Conservation (phyloP, 495 filamentous ascomycete species). For the Xylaria longipes region DNA sequence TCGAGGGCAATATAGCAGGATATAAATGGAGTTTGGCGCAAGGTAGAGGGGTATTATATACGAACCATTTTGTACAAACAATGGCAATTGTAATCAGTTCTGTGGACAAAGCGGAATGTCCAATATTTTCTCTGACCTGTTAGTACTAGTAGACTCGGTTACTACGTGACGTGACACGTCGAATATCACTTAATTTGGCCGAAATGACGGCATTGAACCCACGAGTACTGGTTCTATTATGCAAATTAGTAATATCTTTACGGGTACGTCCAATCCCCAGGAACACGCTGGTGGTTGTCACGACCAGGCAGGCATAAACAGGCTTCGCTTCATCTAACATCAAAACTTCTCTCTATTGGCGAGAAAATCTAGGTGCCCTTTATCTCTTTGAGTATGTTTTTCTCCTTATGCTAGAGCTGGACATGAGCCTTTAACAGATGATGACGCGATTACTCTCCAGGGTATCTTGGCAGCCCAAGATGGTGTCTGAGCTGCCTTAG, state of each 20-base stretch:
- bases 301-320: not conserved
- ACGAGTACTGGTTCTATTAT: constrained; percentile 2
- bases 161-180: not conserved
- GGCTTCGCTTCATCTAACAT: constrained; percentile 20
- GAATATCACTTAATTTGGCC: not conserved
- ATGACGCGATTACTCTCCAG: constrained; percentile 14
- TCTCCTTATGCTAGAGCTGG: constrained; percentile 4
- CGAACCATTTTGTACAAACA: constrained; percentile 8
- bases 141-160: not conserved
- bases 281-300: constrained; percentile 8
- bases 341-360: constrained; percentile 27
- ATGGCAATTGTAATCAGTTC: not conserved
- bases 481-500: constrained; percentile 22
- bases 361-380: constrained; percentile 27
- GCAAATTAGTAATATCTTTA: constrained; percentile 17
- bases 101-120: not conserved
- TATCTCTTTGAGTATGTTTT: constrained; percentile 23
- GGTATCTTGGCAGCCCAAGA: constrained; percentile 25
- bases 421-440: constrained; percentile 13
- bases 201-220: not conserved
- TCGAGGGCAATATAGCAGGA: not conserved
- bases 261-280: not conserved
- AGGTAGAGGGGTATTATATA: not conserved
- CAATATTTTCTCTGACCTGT: not conserved
- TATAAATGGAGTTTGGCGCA: not conserved